phyloP scores from a whole-genome alignment of 1,284 basidiomycete genomes.

The Fistulina hepatica region DNA sequence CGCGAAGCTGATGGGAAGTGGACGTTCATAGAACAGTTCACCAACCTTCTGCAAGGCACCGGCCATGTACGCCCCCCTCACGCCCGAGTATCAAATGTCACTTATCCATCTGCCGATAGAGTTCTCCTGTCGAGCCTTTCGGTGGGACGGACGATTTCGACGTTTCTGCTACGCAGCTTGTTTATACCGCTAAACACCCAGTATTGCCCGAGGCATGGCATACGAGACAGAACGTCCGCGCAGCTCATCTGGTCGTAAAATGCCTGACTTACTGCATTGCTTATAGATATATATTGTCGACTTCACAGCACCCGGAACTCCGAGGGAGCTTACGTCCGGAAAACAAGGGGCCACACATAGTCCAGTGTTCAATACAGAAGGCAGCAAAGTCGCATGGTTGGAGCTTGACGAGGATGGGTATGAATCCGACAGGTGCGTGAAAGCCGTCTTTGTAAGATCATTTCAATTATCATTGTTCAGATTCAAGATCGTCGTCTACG shows the following conservation, averaged over 20 bases:
- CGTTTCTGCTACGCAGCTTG: conserved; percentile 53
- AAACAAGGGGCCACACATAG: conserved; percentile 71
- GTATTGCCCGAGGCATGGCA: conserved; percentile 62
- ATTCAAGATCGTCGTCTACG: conserved; percentile 69
- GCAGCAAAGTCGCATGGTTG: conserved; percentile 73
- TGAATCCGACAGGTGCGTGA: conserved; percentile 61
- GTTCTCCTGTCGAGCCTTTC: conserved; percentile 73
- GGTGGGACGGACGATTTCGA: conserved; percentile 71
- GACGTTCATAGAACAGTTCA: conserved; percentile 40
- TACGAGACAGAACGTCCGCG: conserved; percentile 64
- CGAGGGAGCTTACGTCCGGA: conserved; percentile 66
- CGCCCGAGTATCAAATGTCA: conserved; percentile 2
- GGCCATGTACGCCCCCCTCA: conserved; percentile 42
- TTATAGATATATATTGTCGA: conserved; percentile 54
- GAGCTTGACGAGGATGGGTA: conserved; percentile 82
- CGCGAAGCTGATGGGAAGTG: conserved; percentile 40
- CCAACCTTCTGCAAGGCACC: conserved; percentile 52
- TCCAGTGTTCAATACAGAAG: conserved; percentile 57
- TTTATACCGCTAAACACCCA: conserved; percentile 82
- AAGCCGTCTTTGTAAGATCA: background rate
- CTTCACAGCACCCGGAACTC: conserved; percentile 36
- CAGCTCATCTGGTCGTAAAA: background rate
- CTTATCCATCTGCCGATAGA: conserved; percentile 28
- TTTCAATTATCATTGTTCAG: conserved; percentile 24
- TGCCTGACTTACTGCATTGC: too few species aligned